phyloP scores from a whole-genome alignment of 2,329 filamentous ascomycete genomes.

The Cercospora brassicicola region DNA sequence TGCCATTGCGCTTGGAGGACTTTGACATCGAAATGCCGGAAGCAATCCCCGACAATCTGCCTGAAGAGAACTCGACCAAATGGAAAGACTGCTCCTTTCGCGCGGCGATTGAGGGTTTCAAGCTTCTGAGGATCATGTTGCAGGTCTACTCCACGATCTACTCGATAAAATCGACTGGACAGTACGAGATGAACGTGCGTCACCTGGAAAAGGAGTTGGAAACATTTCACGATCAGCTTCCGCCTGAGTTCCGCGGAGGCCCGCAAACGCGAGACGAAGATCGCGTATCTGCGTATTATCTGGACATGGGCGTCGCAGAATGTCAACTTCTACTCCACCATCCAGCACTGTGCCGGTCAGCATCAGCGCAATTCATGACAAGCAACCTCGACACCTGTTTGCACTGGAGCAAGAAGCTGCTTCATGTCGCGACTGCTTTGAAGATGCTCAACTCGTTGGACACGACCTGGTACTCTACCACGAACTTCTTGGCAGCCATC shows the following conservation, averaged over 20 bases:
- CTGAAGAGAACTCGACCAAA: constrained; percentile 56
- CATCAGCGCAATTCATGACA: constrained; percentile 61
- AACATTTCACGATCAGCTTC: constrained; percentile 64
- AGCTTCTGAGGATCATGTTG: constrained; percentile 65
- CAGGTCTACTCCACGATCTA: constrained; percentile 78
- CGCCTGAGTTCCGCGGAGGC: constrained; percentile 58
- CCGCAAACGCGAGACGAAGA: constrained; percentile 49
- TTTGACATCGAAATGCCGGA: constrained; percentile 78
- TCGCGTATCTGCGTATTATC: constrained; percentile 51
- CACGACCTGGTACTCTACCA: constrained; percentile 74
- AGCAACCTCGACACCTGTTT: constrained; percentile 61
- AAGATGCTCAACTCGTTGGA: constrained; percentile 68
- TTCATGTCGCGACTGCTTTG: constrained; percentile 60
- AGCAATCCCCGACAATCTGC: constrained; percentile 67
- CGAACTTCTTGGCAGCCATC: constrained; percentile 70
- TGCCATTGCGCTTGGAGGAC: constrained; percentile 71
- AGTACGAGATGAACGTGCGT: constrained; percentile 63
- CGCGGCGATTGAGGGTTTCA: constrained; percentile 65
- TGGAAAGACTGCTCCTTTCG: constrained; percentile 65
- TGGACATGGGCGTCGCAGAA: constrained; percentile 52
- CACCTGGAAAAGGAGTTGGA: constrained; percentile 65
- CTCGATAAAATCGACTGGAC: constrained; percentile 57
- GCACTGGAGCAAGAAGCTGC: constrained; percentile 63
- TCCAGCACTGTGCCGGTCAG: constrained; percentile 52
- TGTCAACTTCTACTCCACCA: constrained; percentile 55